phyloP scores from a whole-genome alignment of 2,329 filamentous ascomycete genomes.

The Esteya vermicola region DNA sequence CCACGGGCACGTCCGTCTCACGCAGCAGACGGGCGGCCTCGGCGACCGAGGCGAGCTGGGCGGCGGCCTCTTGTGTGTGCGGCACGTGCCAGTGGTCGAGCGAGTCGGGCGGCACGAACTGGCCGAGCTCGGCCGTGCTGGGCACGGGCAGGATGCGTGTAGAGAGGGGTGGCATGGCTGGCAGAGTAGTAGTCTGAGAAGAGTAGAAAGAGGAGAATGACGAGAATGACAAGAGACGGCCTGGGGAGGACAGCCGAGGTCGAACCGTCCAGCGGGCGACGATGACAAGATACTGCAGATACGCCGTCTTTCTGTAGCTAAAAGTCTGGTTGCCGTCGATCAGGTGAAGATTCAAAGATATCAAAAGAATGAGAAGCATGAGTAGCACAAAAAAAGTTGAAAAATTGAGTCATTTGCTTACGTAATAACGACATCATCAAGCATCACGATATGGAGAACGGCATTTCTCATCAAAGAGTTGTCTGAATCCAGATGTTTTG shows the following conservation, averaged over 20 bases:
- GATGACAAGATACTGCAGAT: neutral
- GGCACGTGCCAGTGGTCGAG: conserved; percentile 27
- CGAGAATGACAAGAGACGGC: too few species aligned
- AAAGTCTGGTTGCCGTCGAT: too few species aligned
- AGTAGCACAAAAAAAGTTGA: too few species aligned
- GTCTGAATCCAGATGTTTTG: too few species aligned
- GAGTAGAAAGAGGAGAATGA: neutral
- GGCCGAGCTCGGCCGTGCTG: conserved; percentile 8
- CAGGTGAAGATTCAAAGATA: too few species aligned
- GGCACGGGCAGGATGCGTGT: conserved; percentile 12
- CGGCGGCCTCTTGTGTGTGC: conserved; percentile 11
- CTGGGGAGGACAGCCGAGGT: neutral
- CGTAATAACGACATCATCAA: too few species aligned
- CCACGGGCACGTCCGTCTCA: conserved; percentile 60
- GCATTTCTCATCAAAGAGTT: too few species aligned
- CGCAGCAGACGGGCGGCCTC: conserved; percentile 54
- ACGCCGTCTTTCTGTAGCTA: conserved; percentile 2
- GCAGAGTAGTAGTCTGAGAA: neutral
- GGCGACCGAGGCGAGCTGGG: conserved; percentile 29
- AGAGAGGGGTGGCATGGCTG: conserved; percentile 8
- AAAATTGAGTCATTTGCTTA: too few species aligned
- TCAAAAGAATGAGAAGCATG: too few species aligned
- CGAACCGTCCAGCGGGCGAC: conserved; percentile 9
- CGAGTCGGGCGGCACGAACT: conserved; percentile 5
- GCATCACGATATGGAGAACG: too few species aligned